Evolutionary conservation across 2,329 filamentous ascomycete genomes (phyloP).

Genomic region (Colletotrichum nymphaeae): DNA sequence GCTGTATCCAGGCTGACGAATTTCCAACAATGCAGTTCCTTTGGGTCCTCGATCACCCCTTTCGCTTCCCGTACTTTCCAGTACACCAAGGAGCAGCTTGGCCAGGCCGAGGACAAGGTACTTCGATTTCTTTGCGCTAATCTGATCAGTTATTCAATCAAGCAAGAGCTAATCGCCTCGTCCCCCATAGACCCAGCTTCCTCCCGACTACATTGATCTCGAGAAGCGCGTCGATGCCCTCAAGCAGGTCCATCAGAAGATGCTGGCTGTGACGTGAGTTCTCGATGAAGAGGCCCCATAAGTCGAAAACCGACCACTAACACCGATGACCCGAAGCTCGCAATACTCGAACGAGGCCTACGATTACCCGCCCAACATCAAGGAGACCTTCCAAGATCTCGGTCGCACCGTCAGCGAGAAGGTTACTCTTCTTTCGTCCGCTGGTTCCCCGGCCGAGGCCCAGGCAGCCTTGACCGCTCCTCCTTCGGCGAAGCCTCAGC

Average conservation of each 20-base stretch:
- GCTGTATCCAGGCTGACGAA: conserved; percentile 27
- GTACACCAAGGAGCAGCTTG: conserved; percentile 97
- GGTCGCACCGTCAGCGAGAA: conserved; percentile 97
- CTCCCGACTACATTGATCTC: conserved; percentile 96
- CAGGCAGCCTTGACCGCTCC: conserved; percentile 93
- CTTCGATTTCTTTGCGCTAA: conserved; percentile 28
- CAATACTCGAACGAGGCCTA: conserved; percentile 91
- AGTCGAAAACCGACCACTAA: conserved; percentile 36
- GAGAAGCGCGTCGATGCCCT: conserved; percentile 98
- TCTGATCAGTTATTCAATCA: not conserved
- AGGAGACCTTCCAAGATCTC: conserved; percentile 96
- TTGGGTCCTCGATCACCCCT: conserved; percentile 87
- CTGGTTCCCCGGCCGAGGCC: conserved; percentile 88
- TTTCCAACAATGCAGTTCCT: conserved; percentile 54
- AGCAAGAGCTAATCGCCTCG: conserved; percentile 28
- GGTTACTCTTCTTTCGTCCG: conserved; percentile 88
- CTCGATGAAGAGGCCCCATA: not conserved
- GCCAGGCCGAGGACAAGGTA: conserved; percentile 94
- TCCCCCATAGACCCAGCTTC: conserved; percentile 86
- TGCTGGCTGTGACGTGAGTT: conserved; percentile 93
- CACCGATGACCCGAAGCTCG: conserved; percentile 65
- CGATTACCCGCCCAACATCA: conserved; percentile 98
- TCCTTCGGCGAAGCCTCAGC: conserved; percentile 91
- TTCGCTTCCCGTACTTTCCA: conserved; percentile 95
- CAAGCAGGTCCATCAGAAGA: conserved; percentile 96